These are phyloP conservation scores for Austroboletus niveus DNA, from an alignment of 1,284 basidiomycete genomes.

Conservation along the genomic window DNA sequence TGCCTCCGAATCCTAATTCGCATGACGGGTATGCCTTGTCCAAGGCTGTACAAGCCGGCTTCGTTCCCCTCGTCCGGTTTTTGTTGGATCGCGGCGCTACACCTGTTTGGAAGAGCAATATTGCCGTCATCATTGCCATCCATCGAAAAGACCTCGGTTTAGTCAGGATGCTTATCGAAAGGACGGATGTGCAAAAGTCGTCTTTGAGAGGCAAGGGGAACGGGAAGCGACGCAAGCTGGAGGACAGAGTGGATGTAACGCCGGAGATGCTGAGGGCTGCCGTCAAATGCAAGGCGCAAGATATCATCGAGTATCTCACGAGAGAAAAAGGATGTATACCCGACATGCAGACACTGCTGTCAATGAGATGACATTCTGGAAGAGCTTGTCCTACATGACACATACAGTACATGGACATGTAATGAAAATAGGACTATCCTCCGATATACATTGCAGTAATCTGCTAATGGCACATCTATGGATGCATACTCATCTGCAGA, in stretches of 20 bases:
- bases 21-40: conserved; percentile 77
- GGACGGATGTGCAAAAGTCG: conserved; percentile 29
- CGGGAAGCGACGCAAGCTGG: conserved; percentile 52
- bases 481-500: conserved; percentile 12
- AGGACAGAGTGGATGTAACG: conserved; percentile 58
- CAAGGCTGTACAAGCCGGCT: conserved; percentile 66
- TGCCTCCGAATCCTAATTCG: conserved; percentile 51
- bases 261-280: conserved; percentile 62
- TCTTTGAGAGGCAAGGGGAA: conserved; percentile 12
- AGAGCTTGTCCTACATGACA: background rate
- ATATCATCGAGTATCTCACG: conserved; percentile 73
- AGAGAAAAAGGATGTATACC: conserved; percentile 75
- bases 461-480: conserved; percentile 28
- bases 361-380: conserved; percentile 35
- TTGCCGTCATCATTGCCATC: conserved; percentile 77
- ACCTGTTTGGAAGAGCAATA: conserved; percentile 54
- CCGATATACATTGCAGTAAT: conserved; percentile 13
- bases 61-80: conserved; percentile 62
- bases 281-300: conserved; percentile 58
- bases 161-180: conserved; percentile 75
- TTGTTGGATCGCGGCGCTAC: conserved; percentile 73
- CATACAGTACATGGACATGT: conserved; percentile 3
- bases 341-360: conserved; percentile 62
- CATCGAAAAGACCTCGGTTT: conserved; percentile 62
- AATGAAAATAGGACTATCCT: conserved; percentile 11